Percentiles rank a stretch among this genome's conserved stretches.
Evolutionary conservation across 1,139 yeast species (phyloP).

Genomic region (Nematodospora anomalae): DNA sequence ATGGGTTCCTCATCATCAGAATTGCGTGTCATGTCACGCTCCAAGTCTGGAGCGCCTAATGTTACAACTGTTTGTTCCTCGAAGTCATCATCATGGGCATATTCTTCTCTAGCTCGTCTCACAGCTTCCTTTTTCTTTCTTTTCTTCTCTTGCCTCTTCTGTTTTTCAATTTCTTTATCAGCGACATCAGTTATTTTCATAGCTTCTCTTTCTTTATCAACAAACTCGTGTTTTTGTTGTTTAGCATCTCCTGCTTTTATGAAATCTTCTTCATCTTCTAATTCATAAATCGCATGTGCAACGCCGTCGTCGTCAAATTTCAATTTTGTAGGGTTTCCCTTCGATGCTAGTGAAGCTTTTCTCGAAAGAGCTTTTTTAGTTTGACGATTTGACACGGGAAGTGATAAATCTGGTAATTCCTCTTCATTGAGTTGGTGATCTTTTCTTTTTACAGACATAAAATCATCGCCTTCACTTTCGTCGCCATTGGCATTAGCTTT

Average conservation of each 20-base stretch:
- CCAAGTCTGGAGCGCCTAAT: conserved; percentile 40
- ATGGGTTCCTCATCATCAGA: conserved; percentile 39
- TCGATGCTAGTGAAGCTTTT: conserved; percentile 66
- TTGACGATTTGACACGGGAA: conserved; percentile 82
- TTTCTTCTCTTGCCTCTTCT: conserved; percentile 85
- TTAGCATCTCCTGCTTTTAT: conserved; percentile 71
- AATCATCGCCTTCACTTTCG: conserved; percentile 50
- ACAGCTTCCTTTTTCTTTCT: conserved; percentile 83
- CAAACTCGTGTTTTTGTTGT: conserved; percentile 65
- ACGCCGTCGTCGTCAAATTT: conserved; percentile 92
- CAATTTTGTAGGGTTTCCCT: conserved; percentile 74
- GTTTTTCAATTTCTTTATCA: conserved; percentile 81
- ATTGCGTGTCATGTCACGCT: conserved; percentile 47
- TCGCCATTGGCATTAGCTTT: conserved; percentile 33
- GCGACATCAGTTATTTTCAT: conserved; percentile 73
- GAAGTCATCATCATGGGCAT: conserved; percentile 31
- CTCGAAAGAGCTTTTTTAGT: conserved; percentile 85
- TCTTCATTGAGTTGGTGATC: conserved; percentile 70
- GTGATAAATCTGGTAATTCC: conserved; percentile 58
- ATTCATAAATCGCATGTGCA: conserved; percentile 87
- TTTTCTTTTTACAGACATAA: conserved; percentile 73
- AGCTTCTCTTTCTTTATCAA: conserved; percentile 60
- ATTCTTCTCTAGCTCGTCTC: conserved; percentile 48
- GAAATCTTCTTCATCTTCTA: conserved; percentile 89
- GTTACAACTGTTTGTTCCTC: conserved; percentile 25